Conservation (phyloP, 2,329 filamentous ascomycete species). For the Emmonsia crescens region DNA sequence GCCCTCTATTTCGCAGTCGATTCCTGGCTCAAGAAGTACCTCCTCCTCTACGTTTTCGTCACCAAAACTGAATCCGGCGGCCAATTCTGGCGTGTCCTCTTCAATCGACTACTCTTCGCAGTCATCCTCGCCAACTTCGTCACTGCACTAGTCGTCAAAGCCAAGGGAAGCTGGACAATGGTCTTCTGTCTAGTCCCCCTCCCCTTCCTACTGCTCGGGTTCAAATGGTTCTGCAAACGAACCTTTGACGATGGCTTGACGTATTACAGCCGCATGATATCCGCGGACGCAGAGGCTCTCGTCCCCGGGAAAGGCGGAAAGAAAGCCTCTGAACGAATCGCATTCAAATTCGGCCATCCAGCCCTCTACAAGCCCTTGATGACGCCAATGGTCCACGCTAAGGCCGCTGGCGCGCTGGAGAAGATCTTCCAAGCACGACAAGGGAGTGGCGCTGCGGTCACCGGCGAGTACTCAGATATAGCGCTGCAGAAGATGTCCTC, state of each 20-base stretch:
- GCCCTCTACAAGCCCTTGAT: conserved; percentile 80
- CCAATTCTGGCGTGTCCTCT: conserved; percentile 80
- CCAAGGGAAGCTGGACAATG: conserved; percentile 54
- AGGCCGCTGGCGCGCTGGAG: conserved; percentile 75
- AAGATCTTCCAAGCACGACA: conserved; percentile 76
- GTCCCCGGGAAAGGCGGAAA: conserved; percentile 27
- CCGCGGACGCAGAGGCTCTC: conserved; percentile 40
- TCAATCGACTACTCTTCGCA: conserved; percentile 85
- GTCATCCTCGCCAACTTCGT: conserved; percentile 68
- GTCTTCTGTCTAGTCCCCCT: conserved; percentile 63
- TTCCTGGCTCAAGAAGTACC: conserved; percentile 85
- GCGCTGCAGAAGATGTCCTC: conserved; percentile 66
- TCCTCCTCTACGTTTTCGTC: conserved; percentile 86
- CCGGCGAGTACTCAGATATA: conserved; percentile 57
- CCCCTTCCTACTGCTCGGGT: conserved; percentile 64
- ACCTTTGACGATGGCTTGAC: conserved; percentile 69
- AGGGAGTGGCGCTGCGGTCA: conserved; percentile 49
- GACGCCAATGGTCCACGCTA: conserved; percentile 90
- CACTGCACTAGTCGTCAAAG: conserved; percentile 64
- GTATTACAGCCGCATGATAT: conserved; percentile 62
- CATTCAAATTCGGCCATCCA: conserved; percentile 78
- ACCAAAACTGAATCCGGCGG: conserved; percentile 96
- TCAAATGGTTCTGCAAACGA: conserved; percentile 74
- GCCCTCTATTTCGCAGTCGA: conserved; percentile 86
- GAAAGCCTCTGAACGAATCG: conserved; percentile 50